phyloP scores from a whole-genome alignment of 1,284 basidiomycete genomes.

The Malassezia vespertilionis region DNA sequence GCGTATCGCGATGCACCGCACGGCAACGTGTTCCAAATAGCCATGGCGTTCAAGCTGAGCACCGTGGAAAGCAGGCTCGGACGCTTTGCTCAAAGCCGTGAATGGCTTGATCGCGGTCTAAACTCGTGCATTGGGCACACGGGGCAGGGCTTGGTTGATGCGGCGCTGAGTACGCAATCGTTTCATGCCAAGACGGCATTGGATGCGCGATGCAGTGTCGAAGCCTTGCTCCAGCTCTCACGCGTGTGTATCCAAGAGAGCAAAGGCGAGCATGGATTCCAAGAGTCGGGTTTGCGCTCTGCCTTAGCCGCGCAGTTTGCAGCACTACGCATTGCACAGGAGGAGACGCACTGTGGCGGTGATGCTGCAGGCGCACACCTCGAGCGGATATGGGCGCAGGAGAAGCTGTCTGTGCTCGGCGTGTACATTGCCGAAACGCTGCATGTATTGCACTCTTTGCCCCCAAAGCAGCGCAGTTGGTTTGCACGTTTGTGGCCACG shows the following conservation, averaged over 20 bases:
- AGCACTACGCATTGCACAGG: conserved; percentile 20
- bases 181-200: conserved; percentile 14
- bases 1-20: conserved; percentile 19
- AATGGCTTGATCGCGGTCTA: conserved; percentile 10
- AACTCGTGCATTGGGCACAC: neutral
- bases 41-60: conserved; percentile 7
- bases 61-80: neutral
- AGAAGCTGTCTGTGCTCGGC: conserved; percentile 24
- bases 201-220: conserved; percentile 23
- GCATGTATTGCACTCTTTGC: conserved; percentile 23
- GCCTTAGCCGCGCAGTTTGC: conserved; percentile 29
- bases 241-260: conserved; percentile 20
- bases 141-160: neutral
- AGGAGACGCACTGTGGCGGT: conserved; percentile 19
- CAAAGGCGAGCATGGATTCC: neutral
- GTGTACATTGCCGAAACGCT: conserved; percentile 39
- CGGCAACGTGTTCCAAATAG: conserved; percentile 5
- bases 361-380: conserved; percentile 4
- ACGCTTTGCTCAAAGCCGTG: neutral
- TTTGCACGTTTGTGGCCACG: neutral
- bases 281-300: no score
- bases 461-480: neutral
- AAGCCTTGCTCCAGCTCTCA: conserved; percentile 28
- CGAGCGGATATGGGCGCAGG: conserved; percentile 26
- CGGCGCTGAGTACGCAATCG: neutral